Percentiles rank a stretch among this genome's conserved stretches.
These are phyloP conservation scores for Deinandra increscens DNA, from an alignment of 129 eudicot species.

Conservation along the genomic window DNA sequence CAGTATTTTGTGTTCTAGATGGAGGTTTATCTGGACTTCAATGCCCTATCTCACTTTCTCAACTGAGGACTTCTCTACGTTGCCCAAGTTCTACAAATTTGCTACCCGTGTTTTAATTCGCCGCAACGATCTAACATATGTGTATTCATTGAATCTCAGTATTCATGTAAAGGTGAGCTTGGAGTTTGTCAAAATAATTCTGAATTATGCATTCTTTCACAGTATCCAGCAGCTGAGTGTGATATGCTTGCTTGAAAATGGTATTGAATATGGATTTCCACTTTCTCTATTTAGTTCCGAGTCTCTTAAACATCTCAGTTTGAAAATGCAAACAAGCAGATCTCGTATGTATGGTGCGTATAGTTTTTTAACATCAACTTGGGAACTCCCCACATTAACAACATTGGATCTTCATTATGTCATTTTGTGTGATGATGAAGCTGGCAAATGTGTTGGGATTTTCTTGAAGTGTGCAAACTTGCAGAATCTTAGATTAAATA, in stretches of 20 bases:
- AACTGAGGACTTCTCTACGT: not conserved
- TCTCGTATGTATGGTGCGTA: not conserved
- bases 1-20: conserved; percentile 15
- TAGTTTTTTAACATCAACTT: not conserved
- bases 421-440: not conserved
- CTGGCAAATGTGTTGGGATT: not conserved
- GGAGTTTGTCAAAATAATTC: not conserved
- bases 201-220: conserved; percentile 10
- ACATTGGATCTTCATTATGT: conserved; percentile 12
- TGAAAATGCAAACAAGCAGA: not conserved
- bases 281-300: conserved; percentile 9
- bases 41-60: conserved; percentile 17
- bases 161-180: not conserved
- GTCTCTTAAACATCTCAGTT: conserved; percentile 18
- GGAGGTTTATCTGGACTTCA: conserved; percentile 19
- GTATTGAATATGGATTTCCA: not conserved
- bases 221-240: conserved; percentile 12
- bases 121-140: not conserved
- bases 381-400: conserved; percentile 22
- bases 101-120: not conserved
- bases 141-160: not conserved
- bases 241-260: not conserved
- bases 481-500: not conserved
- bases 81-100: conserved; percentile 1
- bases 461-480: not conserved